A percentile compares a stretch with the other conserved stretches of the same genome.
phyloP scores from a whole-genome alignment of 306 rosid genomes.

The Amphicarpaea edgeworthii region DNA sequence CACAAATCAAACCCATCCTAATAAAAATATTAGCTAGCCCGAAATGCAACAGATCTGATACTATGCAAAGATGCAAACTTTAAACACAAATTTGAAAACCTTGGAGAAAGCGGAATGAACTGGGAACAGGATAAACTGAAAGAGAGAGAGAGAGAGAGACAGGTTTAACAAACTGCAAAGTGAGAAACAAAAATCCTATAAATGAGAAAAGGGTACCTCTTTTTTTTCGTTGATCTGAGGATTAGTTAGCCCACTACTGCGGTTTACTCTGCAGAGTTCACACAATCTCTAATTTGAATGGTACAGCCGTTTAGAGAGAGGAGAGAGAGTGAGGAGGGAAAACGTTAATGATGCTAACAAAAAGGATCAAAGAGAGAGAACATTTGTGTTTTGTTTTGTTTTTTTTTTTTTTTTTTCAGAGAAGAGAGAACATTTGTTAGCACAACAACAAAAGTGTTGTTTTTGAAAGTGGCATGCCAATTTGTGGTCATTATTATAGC shows the following conservation, averaged over 20 bases:
- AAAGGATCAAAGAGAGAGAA: neutral
- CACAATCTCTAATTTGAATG: conserved; percentile 27
- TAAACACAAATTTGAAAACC: neutral
- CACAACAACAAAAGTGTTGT: neutral
- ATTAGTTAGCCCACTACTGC: neutral
- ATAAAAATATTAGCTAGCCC: conserved; percentile 8
- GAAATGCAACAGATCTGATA: conserved; percentile 55
- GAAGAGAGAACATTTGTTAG: neutral
- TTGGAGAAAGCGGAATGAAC: conserved; percentile 32
- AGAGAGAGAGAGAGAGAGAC: neutral
- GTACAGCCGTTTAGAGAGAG: neutral
- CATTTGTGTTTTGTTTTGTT: no score
- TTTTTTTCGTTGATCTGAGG: conserved; percentile 39
- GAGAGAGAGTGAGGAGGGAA: conserved; percentile 60
- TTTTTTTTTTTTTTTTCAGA: no score
- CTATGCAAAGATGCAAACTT: conserved; percentile 28
- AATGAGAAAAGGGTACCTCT: conserved; percentile 49
- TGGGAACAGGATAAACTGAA: conserved; percentile 35
- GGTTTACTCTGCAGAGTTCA: conserved; percentile 14
- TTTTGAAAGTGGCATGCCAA: conserved; percentile 17
- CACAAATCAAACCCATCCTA: conserved; percentile 3
- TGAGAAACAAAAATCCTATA: conserved; percentile 41
- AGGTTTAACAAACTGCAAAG: neutral
- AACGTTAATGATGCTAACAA: conserved; percentile 39
- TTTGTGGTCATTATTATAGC: neutral